phyloP scores from a whole-genome alignment of 176 grass and related monocot species.

The Metroxylon sagu region DNA sequence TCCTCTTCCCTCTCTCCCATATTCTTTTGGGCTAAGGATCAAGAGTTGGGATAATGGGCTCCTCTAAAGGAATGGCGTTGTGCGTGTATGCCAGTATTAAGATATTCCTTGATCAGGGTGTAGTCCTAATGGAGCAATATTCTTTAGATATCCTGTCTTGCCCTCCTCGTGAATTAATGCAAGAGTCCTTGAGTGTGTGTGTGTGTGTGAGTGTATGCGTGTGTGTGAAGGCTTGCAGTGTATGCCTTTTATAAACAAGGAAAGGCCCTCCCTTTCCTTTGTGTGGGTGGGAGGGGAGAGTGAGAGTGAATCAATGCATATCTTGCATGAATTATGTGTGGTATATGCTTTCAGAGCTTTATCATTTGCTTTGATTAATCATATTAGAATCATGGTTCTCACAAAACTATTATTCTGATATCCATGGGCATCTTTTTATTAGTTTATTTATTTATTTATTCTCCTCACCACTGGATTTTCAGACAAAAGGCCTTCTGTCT shows the following conservation, averaged over 20 bases:
- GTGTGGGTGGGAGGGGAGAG: not conserved
- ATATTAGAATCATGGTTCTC: constrained; percentile 42
- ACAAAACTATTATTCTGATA: constrained; percentile 20
- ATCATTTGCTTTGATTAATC: constrained; percentile 48
- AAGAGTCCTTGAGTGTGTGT: not conserved
- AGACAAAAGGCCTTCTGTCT: constrained; percentile 5
- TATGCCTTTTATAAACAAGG: constrained; percentile 78
- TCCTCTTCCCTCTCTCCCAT: not conserved
- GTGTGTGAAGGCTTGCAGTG: constrained; percentile 53
- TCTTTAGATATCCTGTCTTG: constrained; percentile 16
- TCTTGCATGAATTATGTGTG: constrained; percentile 72
- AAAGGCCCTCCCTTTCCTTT: constrained; percentile 42
- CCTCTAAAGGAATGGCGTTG: not conserved
- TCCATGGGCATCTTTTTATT: constrained; percentile 36
- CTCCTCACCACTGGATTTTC: too few species aligned
- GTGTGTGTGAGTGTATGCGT: constrained; percentile 1
- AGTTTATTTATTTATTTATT: not conserved
- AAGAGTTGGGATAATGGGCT: too few species aligned
- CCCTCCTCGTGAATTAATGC: constrained; percentile 34
- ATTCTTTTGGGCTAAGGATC: not conserved
- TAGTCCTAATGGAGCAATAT: constrained; percentile 3
- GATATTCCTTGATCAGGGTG: constrained; percentile 67
- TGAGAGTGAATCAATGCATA: constrained; percentile 34
- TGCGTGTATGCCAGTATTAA: constrained; percentile 28
- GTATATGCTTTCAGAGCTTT: constrained; percentile 86